phyloP scores from a whole-genome alignment of 2,329 filamentous ascomycete genomes.

The Zasmidium cellare region DNA sequence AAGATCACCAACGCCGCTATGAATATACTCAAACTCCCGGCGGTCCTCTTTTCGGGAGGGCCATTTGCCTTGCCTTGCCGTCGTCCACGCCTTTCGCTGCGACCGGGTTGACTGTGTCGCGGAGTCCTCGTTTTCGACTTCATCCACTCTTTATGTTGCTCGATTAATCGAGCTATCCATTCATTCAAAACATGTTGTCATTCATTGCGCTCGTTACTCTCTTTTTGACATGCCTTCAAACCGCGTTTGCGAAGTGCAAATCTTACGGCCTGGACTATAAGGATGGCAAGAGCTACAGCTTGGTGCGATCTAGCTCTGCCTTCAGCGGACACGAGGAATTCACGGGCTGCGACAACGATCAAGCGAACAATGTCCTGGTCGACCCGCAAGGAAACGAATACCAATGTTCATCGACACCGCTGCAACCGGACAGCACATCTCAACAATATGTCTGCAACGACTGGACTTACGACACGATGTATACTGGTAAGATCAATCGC shows the following conservation, averaged over 20 bases:
- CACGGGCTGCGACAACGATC: background rate
- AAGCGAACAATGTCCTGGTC: background rate
- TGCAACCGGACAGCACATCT: background rate
- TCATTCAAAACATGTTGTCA: background rate
- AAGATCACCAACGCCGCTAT: background rate
- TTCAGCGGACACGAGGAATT: background rate
- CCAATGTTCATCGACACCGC: background rate
- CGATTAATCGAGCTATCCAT: background rate
- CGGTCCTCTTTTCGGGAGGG: background rate
- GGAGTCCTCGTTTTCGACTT: background rate
- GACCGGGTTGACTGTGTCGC: background rate
- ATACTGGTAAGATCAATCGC: background rate
- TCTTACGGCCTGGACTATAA: background rate
- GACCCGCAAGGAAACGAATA: background rate
- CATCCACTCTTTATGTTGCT: background rate
- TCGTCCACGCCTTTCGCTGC: background rate
- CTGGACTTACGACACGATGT: background rate
- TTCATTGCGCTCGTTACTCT: background rate
- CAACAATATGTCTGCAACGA: background rate
- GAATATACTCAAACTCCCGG: background rate
- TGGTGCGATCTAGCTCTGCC: background rate
- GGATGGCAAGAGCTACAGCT: background rate
- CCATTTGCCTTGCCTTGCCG: background rate
- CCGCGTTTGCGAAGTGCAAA: background rate
- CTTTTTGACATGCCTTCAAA: background rate